These are phyloP conservation scores for Candida sithepensis DNA, from an alignment of 805 yeast species.

Conservation along the genomic window DNA sequence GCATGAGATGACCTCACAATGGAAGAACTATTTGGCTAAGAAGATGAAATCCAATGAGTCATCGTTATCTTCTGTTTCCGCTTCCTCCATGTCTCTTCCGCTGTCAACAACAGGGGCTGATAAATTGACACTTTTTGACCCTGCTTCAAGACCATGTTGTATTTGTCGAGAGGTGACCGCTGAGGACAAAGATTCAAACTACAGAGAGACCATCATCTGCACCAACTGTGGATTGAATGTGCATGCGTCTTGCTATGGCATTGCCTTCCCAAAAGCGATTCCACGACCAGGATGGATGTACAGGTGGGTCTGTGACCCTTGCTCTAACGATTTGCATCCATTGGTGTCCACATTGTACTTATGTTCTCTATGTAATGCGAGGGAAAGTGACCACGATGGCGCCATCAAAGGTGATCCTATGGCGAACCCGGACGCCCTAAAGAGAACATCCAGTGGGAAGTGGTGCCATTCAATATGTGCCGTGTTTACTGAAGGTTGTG, in stretches of 20 bases:
- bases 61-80: neutral
- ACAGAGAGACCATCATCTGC: constrained; percentile 49
- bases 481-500: constrained; percentile 43
- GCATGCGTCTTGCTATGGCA: constrained; percentile 71
- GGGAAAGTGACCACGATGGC: constrained; percentile 46
- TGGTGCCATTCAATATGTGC: constrained; percentile 85
- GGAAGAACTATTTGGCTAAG: constrained; percentile 17
- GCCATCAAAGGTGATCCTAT: constrained; percentile 38
- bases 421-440: constrained; percentile 60
- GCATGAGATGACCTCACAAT: constrained; percentile 18
- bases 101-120: constrained; percentile 1
- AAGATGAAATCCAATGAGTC: constrained; percentile 9
- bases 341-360: constrained; percentile 50
- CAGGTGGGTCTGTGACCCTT: constrained; percentile 79
- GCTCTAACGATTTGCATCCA: constrained; percentile 68
- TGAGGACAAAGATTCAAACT: constrained; percentile 20
- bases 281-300: constrained; percentile 21
- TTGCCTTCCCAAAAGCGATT: constrained; percentile 16
- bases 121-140: constrained; percentile 19
- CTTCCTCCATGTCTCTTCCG: neutral
- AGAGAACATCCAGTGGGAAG: constrained; percentile 59
- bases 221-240: constrained; percentile 63
- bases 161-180: constrained; percentile 44
- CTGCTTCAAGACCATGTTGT: constrained; percentile 44
- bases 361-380: constrained; percentile 63